Evolutionary conservation across 805 yeast genomes (phyloP), one percentile per base, ranked within the genome.

Genomic region (Metschnikowia drakensbergensis): DNA sequence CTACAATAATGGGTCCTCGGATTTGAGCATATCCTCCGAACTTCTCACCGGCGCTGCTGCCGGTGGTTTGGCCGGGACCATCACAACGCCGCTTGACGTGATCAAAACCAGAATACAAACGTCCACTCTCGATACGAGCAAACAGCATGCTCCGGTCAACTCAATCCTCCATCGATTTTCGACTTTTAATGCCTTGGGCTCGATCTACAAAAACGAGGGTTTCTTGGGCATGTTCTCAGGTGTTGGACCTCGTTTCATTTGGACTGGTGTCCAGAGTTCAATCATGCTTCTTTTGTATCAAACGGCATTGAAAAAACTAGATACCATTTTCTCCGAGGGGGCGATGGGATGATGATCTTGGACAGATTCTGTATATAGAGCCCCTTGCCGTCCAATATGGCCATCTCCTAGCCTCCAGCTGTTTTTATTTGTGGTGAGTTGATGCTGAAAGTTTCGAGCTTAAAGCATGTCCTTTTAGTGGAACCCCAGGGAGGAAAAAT

Each of bases 251-350:
- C 76, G 99, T 54, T 83, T 90, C 55, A 85, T 94, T 4, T 94
- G 99, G 99, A 92, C 98, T 0, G 87, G 96, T 54, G 73, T 91
- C 17, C 99, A 94, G 66, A 88, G 96, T 65, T 87, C 96, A 55
- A 85, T 94, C 42, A 92, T 94, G 98, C 75, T 94, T 47, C 72
- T 92, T 54, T 71, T 91, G 35, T 94, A 94, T 67, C 99, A 94
- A 65, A 72, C 82, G 37, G 76, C 92, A 3, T 69, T 92, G 59
- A 81, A 81, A 57, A 67, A 74, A 29, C 67, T 85, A 44, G 80
- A 76, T 44, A 48, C 53, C 11, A 40, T 52, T 6, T 39, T 54
- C 23, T 51, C 51, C 5, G 52, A 52, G 7, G 35, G 35, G 13
- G 43, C 36, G 5, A 40, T 40, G 43, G 43, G 31, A 23, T 42